Conservation (phyloP, 768 basidiomycete genomes). For the Gelatoporia subvermispora region DNA sequence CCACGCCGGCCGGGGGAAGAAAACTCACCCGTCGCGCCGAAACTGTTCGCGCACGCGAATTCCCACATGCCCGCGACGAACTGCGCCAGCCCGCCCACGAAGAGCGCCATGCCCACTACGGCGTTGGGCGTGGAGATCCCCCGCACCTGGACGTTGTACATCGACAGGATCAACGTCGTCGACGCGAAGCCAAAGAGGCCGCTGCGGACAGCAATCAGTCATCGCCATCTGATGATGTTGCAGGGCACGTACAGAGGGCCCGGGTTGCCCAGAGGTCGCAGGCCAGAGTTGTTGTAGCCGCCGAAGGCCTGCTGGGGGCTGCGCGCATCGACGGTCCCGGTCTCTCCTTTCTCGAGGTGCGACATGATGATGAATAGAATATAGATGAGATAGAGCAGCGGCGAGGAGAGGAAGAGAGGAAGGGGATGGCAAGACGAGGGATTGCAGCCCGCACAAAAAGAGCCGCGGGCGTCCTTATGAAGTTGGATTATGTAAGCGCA, state of each 20-base stretch:
- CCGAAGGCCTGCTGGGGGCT: constrained; percentile 4
- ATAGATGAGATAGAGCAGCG: constrained; percentile 2
- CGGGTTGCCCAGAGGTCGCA: constrained; percentile 50
- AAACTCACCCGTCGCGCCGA: constrained; percentile 66
- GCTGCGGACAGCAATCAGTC: constrained; percentile 30
- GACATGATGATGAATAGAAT: constrained; percentile 22
- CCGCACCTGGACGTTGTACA: constrained; percentile 64
- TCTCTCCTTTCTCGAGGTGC: constrained; percentile 22
- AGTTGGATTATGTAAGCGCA: too few relatives aligned
- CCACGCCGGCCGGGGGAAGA: not conserved
- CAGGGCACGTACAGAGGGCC: constrained; percentile 42
- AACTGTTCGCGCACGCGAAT: constrained; percentile 51
- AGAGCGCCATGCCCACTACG: constrained; percentile 83
- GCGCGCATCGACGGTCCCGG: constrained; percentile 12
- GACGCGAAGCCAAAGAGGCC: constrained; percentile 83
- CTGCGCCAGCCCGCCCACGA: constrained; percentile 80
- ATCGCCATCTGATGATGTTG: constrained; percentile 1
- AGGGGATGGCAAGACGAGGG: not conserved
- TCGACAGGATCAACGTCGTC: constrained; percentile 73
- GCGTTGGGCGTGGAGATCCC: constrained; percentile 55
- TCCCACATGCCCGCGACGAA: constrained; percentile 87
- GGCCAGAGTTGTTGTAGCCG: not conserved
- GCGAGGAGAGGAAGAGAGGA: constrained; percentile 1
- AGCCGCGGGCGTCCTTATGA: too few relatives aligned
- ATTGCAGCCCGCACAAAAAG: too few relatives aligned